Percentiles rank a stretch among this genome's conserved stretches.
Conservation (phyloP, 192 early-diverging fungal genomes). For the Chytriomyces hyalinus region DNA sequence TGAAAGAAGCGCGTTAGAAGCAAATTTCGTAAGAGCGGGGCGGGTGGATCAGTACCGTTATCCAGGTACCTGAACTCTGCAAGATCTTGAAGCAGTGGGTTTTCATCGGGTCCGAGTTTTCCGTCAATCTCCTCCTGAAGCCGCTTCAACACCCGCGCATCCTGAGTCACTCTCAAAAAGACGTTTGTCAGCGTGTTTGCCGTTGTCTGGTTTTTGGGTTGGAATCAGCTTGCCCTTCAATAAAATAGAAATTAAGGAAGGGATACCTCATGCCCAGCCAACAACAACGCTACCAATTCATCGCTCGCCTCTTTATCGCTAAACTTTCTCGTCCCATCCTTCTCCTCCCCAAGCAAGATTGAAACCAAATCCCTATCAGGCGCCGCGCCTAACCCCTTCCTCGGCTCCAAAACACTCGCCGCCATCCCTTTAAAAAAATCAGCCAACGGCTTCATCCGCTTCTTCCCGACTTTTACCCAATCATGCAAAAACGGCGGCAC, state of each 20-base stretch:
- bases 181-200: conserved; percentile 8
- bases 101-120: not conserved
- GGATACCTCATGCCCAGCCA: not conserved
- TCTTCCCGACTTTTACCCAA: not conserved
- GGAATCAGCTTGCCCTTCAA: not conserved
- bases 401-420: not conserved
- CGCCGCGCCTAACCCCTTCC: not conserved
- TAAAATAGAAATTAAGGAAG: not conserved
- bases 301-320: not conserved
- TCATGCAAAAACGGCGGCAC: conserved; percentile 1
- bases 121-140: conserved; percentile 1
- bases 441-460: not conserved
- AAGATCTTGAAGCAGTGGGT: not conserved
- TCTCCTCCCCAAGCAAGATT: not conserved
- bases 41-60: not conserved
- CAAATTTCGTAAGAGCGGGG: too few relatives aligned
- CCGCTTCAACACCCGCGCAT: not conserved
- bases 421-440: not conserved
- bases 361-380: not conserved
- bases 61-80: conserved; percentile 13
- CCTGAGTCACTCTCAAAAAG: not conserved
- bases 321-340: not conserved
- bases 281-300: not conserved
- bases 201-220: not conserved
- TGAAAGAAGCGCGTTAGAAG: too few relatives aligned